Base-by-base conservation (phyloP, 768 basidiomycete species). In the Scleroderma bovista region DNA sequence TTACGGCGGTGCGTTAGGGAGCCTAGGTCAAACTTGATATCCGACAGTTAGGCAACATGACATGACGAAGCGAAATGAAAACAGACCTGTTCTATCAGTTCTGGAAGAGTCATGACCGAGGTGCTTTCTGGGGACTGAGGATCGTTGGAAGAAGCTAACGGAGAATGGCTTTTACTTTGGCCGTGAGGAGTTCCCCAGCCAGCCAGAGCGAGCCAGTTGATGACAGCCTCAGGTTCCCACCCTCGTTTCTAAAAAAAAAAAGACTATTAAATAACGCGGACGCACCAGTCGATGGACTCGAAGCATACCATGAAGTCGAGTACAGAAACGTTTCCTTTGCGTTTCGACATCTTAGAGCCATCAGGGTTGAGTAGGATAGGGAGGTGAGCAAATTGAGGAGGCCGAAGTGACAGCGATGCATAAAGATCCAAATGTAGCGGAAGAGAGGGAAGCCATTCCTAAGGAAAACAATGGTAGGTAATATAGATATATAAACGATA, bases 381-480 rank as follows among this genome's bases (percentile, higher is more conserved):
- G 2, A 98, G 73, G 63, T 99, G 96, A 0, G 86, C 95, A 57
- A 93, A 99, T 56, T 81, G 69, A 0, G 96, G 96, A 0, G 84
- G 76, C 8, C 69, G 60, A 39, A 93, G 71, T 1, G 76, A 77
- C 19, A 99, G 77, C 6, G 83, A 82, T 2, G 86, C 78, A 60
- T 98, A 98, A 20, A 98, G 71, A 55, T 92, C 88, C 5, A 95
- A 76, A 64, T 99, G 96, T 17, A 96, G 77, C 1, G 93, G 89
- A 17, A 94, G 77, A 1, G 94, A 97, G 2, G 92, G 84, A 11
- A 97, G 75, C 96, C 96, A 99, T 79, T 98, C 96, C 88, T 97
- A 36, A 38, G 57, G 10, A 16, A 44, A 19, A 7, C 17, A 0
- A 19, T 43, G 10, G 43, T 29, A 3, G 56, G 46, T 44, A 26